phyloP scores from a whole-genome alignment of 257 asterid genomes.

The Mentha longifolia region DNA sequence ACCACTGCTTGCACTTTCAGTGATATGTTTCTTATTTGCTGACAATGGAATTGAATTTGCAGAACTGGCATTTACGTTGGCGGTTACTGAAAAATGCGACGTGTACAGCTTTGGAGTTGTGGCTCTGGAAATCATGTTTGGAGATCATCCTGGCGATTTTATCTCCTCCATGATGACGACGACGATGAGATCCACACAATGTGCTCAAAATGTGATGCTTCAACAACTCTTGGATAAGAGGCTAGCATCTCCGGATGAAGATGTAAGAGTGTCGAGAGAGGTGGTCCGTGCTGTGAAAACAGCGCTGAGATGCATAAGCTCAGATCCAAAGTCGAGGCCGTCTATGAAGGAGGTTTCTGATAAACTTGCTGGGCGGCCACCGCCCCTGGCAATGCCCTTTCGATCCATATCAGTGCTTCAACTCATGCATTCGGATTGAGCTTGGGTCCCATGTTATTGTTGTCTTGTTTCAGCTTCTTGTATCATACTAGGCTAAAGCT shows the following conservation, averaged over 20 bases:
- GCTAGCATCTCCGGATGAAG: not conserved
- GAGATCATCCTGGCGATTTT: not conserved
- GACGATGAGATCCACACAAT: too few species aligned
- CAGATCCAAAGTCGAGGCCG: not conserved
- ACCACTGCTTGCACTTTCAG: too few species aligned
- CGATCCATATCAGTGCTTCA: not conserved
- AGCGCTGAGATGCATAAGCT: not conserved
- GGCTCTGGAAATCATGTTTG: not conserved
- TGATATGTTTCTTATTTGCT: too few species aligned
- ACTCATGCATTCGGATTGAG: not conserved
- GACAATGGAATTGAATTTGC: not conserved
- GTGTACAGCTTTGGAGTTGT: not conserved
- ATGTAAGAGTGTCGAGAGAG: not conserved
- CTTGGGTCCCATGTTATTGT: too few species aligned
- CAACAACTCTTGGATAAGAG: not conserved
- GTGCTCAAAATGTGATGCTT: not conserved
- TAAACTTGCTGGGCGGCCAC: not conserved
- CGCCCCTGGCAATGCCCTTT: not conserved
- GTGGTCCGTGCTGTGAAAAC: not conserved
- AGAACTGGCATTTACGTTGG: not conserved
- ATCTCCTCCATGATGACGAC: not conserved
- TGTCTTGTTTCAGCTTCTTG: too few species aligned
- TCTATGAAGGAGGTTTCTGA: not conserved
- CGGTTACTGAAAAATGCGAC: not conserved
- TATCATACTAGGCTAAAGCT: too few species aligned